Conservation (phyloP, 257 asterid genomes). For the Vinca minor region DNA sequence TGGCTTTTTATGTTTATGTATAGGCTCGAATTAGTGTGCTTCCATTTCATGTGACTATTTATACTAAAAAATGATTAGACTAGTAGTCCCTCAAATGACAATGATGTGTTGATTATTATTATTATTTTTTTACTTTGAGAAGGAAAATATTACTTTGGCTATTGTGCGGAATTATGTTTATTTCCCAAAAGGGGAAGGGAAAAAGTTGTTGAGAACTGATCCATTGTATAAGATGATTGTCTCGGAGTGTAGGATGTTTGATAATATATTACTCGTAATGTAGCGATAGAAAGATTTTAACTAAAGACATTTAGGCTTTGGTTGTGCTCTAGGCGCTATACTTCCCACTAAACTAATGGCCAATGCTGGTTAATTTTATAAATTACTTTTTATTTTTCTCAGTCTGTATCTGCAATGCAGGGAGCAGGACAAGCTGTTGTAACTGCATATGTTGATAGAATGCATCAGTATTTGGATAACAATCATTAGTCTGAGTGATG, state of each 20-base stretch:
- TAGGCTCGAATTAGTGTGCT: not conserved
- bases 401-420: not conserved
- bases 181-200: not conserved
- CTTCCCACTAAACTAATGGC: not conserved
- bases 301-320: too few relatives aligned
- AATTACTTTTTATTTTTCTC: not conserved
- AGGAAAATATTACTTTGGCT: too few relatives aligned
- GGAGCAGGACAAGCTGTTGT: not conserved
- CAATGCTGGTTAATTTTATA: not conserved
- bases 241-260: not conserved
- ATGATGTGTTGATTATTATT: not conserved
- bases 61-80: not conserved
- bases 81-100: not conserved
- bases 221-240: not conserved
- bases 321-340: not conserved
- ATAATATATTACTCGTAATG: not conserved
- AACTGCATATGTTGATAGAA: not conserved
- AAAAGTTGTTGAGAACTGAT: not conserved
- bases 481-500: not conserved
- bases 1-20: not conserved
- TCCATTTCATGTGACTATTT: not conserved
- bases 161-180: not conserved
- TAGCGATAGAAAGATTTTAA: not conserved
- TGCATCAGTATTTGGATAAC: not conserved
- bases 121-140: too few relatives aligned